Percentiles rank a stretch among this genome's conserved stretches.
Conservation (phyloP, 441 rosid genomes). For the Gossypium davidsonii region DNA sequence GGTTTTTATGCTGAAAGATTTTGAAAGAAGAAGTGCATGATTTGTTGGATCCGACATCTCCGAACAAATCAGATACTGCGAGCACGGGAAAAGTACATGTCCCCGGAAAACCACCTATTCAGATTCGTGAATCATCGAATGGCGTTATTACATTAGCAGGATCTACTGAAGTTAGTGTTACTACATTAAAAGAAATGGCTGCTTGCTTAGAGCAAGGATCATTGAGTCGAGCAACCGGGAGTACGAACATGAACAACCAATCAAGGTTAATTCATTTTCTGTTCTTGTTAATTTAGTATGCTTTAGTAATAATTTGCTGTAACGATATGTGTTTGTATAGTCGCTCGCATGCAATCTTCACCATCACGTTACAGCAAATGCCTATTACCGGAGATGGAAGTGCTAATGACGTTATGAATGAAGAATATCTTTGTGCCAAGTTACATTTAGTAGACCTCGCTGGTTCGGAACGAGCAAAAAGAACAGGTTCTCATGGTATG, state of each 20-base stretch:
- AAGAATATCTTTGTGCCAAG: slow-evolving; percentile 96
- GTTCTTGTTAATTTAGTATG: background rate
- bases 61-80: slow-evolving; percentile 55
- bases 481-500: slow-evolving; percentile 95
- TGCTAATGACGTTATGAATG: slow-evolving; percentile 57
- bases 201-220: slow-evolving; percentile 97
- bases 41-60: slow-evolving; percentile 61
- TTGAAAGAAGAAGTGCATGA: slow-evolving; percentile 95
- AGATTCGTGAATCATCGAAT: slow-evolving; percentile 89
- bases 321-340: slow-evolving; percentile 30
- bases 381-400: slow-evolving; percentile 51
- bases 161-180: slow-evolving; percentile 80
- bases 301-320: background rate
- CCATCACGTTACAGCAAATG: slow-evolving; percentile 95
- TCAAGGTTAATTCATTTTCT: slow-evolving; percentile 52
- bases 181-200: slow-evolving; percentile 78
- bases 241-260: slow-evolving; percentile 97
- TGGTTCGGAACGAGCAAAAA: slow-evolving; percentile 95
- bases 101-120: slow-evolving; percentile 90
- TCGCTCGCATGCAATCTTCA: slow-evolving; percentile 99
- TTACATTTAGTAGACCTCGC: slow-evolving; percentile 98
- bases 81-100: slow-evolving; percentile 49
- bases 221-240: slow-evolving; percentile 84
- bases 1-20: slow-evolving; percentile 47
- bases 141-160: slow-evolving; percentile 98